A percentile compares a stretch with the other conserved stretches of the same genome.
Conservation (phyloP, 1,139 yeast species). For the Zygosaccharomyces sapae region DNA sequence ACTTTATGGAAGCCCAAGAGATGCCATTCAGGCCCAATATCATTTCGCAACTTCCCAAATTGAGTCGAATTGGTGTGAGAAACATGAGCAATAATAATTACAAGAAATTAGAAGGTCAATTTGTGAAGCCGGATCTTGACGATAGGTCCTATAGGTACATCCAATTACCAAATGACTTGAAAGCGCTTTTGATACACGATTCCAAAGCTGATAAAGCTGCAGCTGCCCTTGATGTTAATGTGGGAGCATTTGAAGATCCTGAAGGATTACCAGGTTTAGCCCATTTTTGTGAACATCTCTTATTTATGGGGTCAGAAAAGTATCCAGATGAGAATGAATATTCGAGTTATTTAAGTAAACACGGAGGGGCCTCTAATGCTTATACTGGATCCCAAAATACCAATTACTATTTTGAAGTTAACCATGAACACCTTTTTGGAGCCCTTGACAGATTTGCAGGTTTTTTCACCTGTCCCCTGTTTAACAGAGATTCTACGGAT, state of each 20-base stretch:
- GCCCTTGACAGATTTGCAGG: slow-evolving; percentile 92
- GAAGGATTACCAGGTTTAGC: slow-evolving; percentile 78
- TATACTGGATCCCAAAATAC: slow-evolving; percentile 88
- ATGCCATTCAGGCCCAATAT: slow-evolving; percentile 2
- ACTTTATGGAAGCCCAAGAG: background rate
- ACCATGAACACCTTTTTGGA: slow-evolving; percentile 70
- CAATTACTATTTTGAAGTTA: slow-evolving; percentile 83
- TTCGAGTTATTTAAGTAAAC: slow-evolving; percentile 68
- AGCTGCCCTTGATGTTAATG: slow-evolving; percentile 87
- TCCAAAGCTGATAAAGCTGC: slow-evolving; percentile 83
- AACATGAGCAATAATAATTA: slow-evolving; percentile 10
- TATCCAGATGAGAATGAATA: slow-evolving; percentile 92
- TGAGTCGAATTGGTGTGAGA: background rate
- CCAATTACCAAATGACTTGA: slow-evolving; percentile 61
- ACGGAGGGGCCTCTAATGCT: slow-evolving; percentile 68
- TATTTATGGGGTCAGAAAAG: slow-evolving; percentile 95
- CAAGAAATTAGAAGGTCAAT: slow-evolving; percentile 18
- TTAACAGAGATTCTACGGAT: slow-evolving; percentile 76
- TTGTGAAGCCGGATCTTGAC: slow-evolving; percentile 64
- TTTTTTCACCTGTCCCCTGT: slow-evolving; percentile 82
- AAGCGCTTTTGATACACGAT: slow-evolving; percentile 76
- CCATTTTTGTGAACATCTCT: slow-evolving; percentile 91
- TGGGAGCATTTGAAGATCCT: slow-evolving; percentile 85
- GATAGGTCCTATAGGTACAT: slow-evolving; percentile 70
- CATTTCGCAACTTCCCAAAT: background rate